Evolutionary conservation across 202 grass and related monocot genomes (phyloP), one percentile per base, ranked within the genome.

Genomic region (Carex sylvatica): DNA sequence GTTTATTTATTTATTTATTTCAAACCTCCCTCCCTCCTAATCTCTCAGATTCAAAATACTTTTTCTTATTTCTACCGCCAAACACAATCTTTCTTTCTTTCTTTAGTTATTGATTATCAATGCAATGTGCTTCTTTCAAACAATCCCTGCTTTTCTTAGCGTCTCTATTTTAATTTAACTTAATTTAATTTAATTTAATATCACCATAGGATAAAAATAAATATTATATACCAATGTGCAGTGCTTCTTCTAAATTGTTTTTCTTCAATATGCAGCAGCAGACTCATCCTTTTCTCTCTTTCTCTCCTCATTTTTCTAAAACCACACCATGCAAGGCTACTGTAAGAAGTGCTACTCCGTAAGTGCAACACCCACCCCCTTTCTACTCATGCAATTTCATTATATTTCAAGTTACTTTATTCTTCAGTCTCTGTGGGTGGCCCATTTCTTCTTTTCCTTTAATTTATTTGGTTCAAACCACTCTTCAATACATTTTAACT

Each of bases 321-420:
- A n/a, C 10, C 19, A 22, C 18, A 83, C 75, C 36, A 75, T 92
- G 88, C 55, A 82, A 85, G 51, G 91, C 88, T 28, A 28, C 28
- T 79, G 10, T 81, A 67, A 36, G 83, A 72, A 88, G 80, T 70
- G 81, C 74, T 58, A 83, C 82, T 80, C 84, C 24, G 93, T 95
- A 91, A 68, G 88, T 70, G 7, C 38, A 46, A 71, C 1, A 13
- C n/a, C 19, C 1, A 13, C n/a, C 19, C 68, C 40, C 19, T 49
- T 47, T 23, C 40, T 49, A 71, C n/a, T 71, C 38, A 47, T 71
- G 9, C 7, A 36, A 71, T 71, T 22, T 71, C 38, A 46, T 71
- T 47, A 19, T 71, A 19, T 71, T 47, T 3, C 20, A 18, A 11
- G 10, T 36, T 70, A 20, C 44, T 71, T 9, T 4, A 23, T 6